Conservation (phyloP, 2,329 filamentous ascomycete genomes). For the Coniosporium tulheliwenetii region DNA sequence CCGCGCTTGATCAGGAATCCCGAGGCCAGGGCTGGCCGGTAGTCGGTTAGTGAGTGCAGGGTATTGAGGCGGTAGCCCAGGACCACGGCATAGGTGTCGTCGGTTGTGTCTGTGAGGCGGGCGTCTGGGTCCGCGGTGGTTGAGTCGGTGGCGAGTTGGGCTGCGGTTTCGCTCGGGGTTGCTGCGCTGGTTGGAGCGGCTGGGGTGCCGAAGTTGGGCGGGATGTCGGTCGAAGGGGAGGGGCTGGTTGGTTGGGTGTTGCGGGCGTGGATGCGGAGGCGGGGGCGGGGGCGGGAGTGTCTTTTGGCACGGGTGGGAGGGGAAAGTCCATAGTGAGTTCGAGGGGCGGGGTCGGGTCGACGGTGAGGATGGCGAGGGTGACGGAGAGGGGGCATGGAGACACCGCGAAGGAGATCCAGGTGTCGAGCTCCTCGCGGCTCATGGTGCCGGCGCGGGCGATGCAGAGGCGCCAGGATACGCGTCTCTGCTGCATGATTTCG, state of each 20-base stretch:
- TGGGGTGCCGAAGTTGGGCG: not conserved
- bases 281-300: conserved; percentile 15
- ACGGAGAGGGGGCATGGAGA: conserved; percentile 10
- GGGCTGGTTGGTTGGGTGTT: not conserved
- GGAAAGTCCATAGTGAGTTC: conserved; percentile 39
- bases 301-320: conserved; percentile 42
- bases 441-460: conserved; percentile 57
- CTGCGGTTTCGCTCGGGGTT: conserved; percentile 28
- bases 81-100: conserved; percentile 63
- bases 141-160: conserved; percentile 29
- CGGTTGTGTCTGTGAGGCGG: conserved; percentile 54
- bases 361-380: conserved; percentile 24
- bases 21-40: conserved; percentile 21
- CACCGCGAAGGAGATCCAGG: not conserved
- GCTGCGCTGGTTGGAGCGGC: conserved; percentile 18
- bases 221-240: no score
- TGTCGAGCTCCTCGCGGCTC: conserved; percentile 46
- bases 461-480: conserved; percentile 63
- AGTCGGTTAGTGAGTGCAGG: conserved; percentile 16
- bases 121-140: conserved; percentile 40
- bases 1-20: conserved; percentile 28
- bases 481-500: conserved; percentile 53
- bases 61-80: conserved; percentile 41
- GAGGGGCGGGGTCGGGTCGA: conserved; percentile 18
- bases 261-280: conserved; percentile 49